Evolutionary conservation across 768 basidiomycete genomes (phyloP).

Genomic region (Brasilioporus rufonigricans): DNA sequence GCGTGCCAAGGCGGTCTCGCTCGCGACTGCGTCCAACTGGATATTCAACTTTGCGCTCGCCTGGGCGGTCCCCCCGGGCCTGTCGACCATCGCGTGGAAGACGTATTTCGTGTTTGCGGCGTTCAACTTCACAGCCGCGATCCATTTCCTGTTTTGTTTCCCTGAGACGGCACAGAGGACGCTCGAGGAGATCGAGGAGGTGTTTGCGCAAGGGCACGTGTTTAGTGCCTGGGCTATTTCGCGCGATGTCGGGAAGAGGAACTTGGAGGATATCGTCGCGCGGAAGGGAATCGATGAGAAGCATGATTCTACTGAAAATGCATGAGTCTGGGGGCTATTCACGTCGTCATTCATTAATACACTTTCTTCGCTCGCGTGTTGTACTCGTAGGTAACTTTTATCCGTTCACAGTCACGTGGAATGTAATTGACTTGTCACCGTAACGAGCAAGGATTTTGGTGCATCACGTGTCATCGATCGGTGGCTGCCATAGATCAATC

Average conservation of each 20-base stretch:
- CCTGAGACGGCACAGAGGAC: slow-evolving; percentile 73
- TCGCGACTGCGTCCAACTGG: slow-evolving; percentile 51
- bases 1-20: slow-evolving; percentile 57
- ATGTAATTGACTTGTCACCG: no score
- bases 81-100: slow-evolving; percentile 66
- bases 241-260: slow-evolving; percentile 61
- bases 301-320: background rate
- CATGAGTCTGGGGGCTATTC: background rate
- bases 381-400: no score
- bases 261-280: slow-evolving; percentile 46
- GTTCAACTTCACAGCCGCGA: slow-evolving; percentile 70
- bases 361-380: background rate
- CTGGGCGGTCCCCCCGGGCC: slow-evolving; percentile 71
- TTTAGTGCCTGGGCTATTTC: slow-evolving; percentile 73
- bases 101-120: slow-evolving; percentile 78
- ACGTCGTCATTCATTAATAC: no score
- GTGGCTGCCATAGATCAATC: background rate
- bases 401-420: no score
- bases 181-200: slow-evolving; percentile 77
- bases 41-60: slow-evolving; percentile 73
- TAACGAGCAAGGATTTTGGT: no score
- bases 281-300: slow-evolving; percentile 14
- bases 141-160: slow-evolving; percentile 77
- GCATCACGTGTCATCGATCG: background rate
- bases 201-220: slow-evolving; percentile 65